Conservation (phyloP, 2,329 filamentous ascomycete genomes). For the Apiospora phragmitis region DNA sequence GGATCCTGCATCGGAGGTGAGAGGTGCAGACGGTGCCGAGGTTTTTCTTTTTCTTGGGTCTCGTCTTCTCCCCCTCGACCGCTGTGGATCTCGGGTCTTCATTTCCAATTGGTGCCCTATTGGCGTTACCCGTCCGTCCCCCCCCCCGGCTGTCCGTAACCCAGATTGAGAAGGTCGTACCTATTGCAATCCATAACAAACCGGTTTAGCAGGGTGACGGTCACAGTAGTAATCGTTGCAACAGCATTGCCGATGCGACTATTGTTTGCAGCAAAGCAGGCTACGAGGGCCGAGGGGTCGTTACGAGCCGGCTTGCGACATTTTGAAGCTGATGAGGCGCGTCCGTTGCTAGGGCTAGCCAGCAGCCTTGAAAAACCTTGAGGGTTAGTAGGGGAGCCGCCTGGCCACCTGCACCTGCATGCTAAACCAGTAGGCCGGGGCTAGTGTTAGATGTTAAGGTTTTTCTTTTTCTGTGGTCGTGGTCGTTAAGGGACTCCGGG, state of each 20-base stretch:
- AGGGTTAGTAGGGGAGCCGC: background rate
- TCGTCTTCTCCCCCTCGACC: background rate
- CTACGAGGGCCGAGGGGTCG: background rate
- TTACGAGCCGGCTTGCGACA: background rate
- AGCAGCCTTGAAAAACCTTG: background rate
- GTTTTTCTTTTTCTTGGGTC: background rate
- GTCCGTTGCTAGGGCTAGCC: background rate
- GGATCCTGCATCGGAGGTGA: background rate
- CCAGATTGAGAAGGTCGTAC: background rate
- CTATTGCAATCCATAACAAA: background rate
- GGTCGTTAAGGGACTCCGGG: background rate
- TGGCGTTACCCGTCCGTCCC: background rate
- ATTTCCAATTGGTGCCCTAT: background rate
- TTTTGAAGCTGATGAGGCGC: background rate
- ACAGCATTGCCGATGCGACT: constrained; percentile 1
- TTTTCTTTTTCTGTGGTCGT: background rate
- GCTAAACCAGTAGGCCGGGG: background rate
- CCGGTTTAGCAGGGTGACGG: background rate
- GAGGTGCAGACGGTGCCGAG: background rate
- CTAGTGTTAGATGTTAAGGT: constrained; percentile 1
- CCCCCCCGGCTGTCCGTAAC: background rate
- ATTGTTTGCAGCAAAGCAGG: background rate
- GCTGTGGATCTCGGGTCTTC: background rate
- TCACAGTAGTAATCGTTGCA: background rate
- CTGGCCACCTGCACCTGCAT: background rate